Evolutionary conservation across 2,329 filamentous ascomycete genomes (phyloP).

Genomic region (Fusarium sulawesiense): DNA sequence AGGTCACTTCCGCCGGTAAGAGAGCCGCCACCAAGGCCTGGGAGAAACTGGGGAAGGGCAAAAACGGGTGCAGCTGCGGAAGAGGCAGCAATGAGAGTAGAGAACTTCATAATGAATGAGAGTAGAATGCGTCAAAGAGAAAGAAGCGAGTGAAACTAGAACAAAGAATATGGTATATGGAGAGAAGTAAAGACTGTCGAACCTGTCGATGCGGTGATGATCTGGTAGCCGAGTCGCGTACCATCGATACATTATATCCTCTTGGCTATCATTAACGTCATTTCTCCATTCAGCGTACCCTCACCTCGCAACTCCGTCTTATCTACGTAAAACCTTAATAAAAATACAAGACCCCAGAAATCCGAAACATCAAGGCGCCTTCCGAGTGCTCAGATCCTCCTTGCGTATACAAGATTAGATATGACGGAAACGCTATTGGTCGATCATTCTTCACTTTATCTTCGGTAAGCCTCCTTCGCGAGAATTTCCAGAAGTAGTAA

Average conservation of each 20-base stretch:
- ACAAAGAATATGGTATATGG: not conserved
- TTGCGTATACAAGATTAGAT: not conserved
- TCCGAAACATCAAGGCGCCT: not conserved
- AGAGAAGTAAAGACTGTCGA: not conserved
- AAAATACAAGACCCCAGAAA: not conserved
- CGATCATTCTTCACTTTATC: not conserved
- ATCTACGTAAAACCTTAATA: not conserved
- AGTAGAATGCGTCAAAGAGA: not conserved
- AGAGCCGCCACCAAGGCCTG: not conserved
- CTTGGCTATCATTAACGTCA: accelerated
- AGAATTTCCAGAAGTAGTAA: not conserved
- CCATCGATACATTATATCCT: not conserved
- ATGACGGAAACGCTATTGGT: not conserved
- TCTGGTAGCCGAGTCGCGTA: accelerated
- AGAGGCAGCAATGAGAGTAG: not conserved
- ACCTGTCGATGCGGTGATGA: not conserved
- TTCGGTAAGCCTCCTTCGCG: not conserved
- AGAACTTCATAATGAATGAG: not conserved
- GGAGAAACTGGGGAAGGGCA: not conserved
- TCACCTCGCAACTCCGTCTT: not conserved
- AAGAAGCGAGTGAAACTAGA: not conserved
- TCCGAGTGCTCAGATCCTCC: not conserved
- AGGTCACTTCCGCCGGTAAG: not conserved
- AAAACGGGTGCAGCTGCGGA: accelerated
- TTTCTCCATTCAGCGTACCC: too few relatives aligned